Conservation (phyloP, 2,329 filamentous ascomycete species). For the Cytospora piceae region DNA sequence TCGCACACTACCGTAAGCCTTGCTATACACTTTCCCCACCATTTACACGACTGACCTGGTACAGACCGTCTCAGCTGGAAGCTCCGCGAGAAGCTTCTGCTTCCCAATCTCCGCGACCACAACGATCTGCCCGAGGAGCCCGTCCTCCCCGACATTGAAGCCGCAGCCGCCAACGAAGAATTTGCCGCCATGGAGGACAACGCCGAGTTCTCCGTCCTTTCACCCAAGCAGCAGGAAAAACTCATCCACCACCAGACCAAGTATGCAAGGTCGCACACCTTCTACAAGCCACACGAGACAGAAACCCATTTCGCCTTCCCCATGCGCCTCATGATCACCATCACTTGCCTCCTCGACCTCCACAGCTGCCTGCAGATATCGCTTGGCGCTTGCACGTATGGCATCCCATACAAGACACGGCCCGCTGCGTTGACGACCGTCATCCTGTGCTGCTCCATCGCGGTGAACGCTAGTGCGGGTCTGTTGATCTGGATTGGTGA, state of each 20-base stretch:
- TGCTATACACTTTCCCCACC: neutral
- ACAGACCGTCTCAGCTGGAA: constrained; percentile 62
- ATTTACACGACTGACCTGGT: constrained; percentile 43
- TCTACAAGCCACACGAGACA: constrained; percentile 89
- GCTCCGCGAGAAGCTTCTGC: constrained; percentile 61
- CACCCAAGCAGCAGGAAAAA: constrained; percentile 65
- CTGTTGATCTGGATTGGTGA: constrained; percentile 78
- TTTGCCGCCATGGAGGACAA: constrained; percentile 46
- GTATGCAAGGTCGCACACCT: constrained; percentile 81
- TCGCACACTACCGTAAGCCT: constrained; percentile 67
- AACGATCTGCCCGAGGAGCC: constrained; percentile 64
- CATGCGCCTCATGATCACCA: constrained; percentile 71
- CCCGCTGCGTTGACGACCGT: constrained; percentile 76
- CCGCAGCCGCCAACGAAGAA: constrained; percentile 45
- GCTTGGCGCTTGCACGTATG: constrained; percentile 78
- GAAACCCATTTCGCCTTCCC: constrained; percentile 81
- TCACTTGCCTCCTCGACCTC: constrained; percentile 78
- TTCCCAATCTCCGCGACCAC: constrained; percentile 67
- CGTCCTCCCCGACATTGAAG: constrained; percentile 42
- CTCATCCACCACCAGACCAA: constrained; percentile 79
- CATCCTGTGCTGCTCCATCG: constrained; percentile 79
- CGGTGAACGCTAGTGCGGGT: constrained; percentile 76
- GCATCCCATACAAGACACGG: constrained; percentile 71
- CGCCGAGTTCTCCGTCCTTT: constrained; percentile 64
- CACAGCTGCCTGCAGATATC: constrained; percentile 82